phyloP scores from a whole-genome alignment of 2,329 filamentous ascomycete genomes.

The Aspergillus brasiliensis region DNA sequence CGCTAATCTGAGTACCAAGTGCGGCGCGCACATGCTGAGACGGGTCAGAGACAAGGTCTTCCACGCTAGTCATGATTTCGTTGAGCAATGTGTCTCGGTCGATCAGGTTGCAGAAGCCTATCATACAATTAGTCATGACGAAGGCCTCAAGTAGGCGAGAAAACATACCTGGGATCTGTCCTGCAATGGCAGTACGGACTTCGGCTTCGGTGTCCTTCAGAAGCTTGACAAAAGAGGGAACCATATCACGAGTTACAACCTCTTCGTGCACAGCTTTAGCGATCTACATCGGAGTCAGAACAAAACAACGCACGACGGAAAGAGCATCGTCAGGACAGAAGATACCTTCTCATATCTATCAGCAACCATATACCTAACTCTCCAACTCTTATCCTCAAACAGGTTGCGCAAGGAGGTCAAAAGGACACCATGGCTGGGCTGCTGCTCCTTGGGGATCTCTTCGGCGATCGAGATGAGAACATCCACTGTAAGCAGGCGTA shows the following conservation, averaged over 20 bases:
- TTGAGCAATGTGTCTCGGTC: slow-evolving; percentile 85
- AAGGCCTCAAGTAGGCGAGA: not conserved
- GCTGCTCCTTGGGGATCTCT: slow-evolving; percentile 96
- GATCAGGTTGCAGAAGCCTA: slow-evolving; percentile 88
- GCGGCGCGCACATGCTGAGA: slow-evolving; percentile 97
- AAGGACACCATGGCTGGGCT: slow-evolving; percentile 91
- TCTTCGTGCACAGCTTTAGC: slow-evolving; percentile 98
- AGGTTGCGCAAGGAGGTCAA: slow-evolving; percentile 86
- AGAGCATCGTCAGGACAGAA: slow-evolving; percentile 11
- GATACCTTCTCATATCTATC: slow-evolving; percentile 94
- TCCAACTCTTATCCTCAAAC: slow-evolving; percentile 99
- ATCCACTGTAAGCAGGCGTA: slow-evolving; percentile 92
- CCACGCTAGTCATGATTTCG: slow-evolving; percentile 94
- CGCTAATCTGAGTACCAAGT: slow-evolving; percentile 94
- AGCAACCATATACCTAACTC: slow-evolving; percentile 98
- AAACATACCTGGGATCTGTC: slow-evolving; percentile 79
- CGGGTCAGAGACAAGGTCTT: slow-evolving; percentile 92
- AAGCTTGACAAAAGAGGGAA: slow-evolving; percentile 95
- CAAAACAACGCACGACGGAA: not conserved
- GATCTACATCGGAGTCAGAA: slow-evolving; percentile 62
- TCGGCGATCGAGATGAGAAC: slow-evolving; percentile 96
- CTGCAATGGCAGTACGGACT: slow-evolving; percentile 93
- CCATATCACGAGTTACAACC: slow-evolving; percentile 88
- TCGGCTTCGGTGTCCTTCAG: slow-evolving; percentile 98
- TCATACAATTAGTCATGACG: slow-evolving; percentile 22